Conservation (phyloP, 768 basidiomycete species). For the Lactarius hengduanensis region DNA sequence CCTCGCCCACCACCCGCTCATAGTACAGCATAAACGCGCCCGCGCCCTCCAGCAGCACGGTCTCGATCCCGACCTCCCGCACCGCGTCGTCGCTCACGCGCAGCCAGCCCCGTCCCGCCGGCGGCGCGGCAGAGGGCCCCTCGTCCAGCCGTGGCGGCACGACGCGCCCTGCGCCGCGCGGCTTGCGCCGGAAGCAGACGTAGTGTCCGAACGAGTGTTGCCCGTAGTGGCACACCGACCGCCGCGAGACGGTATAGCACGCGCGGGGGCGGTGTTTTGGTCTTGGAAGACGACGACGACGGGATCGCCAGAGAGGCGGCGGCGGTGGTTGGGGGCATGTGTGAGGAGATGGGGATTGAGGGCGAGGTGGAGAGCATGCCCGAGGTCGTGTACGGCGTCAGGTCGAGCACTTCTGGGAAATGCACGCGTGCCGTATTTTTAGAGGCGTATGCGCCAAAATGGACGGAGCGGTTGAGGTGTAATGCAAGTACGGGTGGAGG, state of each 20-base stretch:
- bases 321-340: slow-evolving; percentile 43
- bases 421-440: slow-evolving; percentile 82
- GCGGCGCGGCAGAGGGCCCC: slow-evolving; percentile 35
- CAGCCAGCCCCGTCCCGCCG: slow-evolving; percentile 73
- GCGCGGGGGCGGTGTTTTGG: slow-evolving; percentile 36
- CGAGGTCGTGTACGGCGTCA: slow-evolving; percentile 85
- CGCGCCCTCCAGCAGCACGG: slow-evolving; percentile 70
- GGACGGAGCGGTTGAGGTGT: slow-evolving; percentile 90
- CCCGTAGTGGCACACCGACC: slow-evolving; percentile 91
- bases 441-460: slow-evolving; percentile 68
- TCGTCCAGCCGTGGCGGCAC: slow-evolving; percentile 44
- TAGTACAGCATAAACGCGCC: slow-evolving; percentile 94
- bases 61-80: slow-evolving; percentile 69
- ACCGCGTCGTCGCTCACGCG: slow-evolving; percentile 86
- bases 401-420: slow-evolving; percentile 87
- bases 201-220: slow-evolving; percentile 94
- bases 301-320: slow-evolving; percentile 37
- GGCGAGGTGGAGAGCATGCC: slow-evolving; percentile 72
- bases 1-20: slow-evolving; percentile 52
- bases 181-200: slow-evolving; percentile 85
- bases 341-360: slow-evolving; percentile 66
- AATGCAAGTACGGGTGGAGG: slow-evolving; percentile 85
- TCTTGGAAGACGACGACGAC: not conserved
- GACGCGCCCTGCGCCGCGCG: slow-evolving; percentile 48
- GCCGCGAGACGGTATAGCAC: slow-evolving; percentile 84